Conservation (phyloP, 2,329 filamentous ascomycete species). For the Penicillium aurantiogriseum region DNA sequence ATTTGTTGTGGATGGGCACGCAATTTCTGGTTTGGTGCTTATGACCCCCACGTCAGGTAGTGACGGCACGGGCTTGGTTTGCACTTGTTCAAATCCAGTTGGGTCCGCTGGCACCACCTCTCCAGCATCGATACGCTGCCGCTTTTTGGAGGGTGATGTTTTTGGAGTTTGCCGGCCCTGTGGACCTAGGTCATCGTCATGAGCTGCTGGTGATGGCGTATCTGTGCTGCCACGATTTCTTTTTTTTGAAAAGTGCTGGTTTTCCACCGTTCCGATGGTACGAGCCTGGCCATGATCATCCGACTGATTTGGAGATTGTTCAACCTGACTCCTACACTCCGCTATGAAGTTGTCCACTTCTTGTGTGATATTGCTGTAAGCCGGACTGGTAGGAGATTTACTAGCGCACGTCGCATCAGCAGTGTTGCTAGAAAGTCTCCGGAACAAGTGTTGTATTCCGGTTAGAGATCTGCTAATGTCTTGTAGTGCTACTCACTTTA, state of each 20-base stretch:
- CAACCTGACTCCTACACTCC: not conserved
- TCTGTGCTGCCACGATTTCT: constrained; percentile 10
- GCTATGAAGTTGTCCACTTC: not conserved
- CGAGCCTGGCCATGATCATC: not conserved
- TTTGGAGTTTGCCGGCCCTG: not conserved
- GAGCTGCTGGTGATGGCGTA: not conserved
- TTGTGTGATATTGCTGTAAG: not conserved
- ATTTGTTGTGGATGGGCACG: constrained; percentile 4
- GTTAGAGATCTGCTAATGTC: not conserved
- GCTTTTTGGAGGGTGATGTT: constrained; percentile 13
- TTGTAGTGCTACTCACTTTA: not conserved
- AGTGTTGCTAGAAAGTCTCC: not conserved
- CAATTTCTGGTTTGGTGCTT: not conserved
- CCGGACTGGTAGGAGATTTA: not conserved
- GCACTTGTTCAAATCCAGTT: not conserved
- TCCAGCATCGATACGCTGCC: constrained; percentile 10
- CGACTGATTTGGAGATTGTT: not conserved
- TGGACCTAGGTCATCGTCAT: not conserved
- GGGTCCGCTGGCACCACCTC: not conserved
- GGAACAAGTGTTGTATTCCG: not conserved
- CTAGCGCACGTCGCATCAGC: not conserved
- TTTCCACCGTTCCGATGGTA: not conserved
- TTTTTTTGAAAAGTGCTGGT: constrained; percentile 10
- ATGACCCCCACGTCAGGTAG: not conserved
- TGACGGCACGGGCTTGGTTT: not conserved